Conservation (phyloP, 164 flowering plant genomes). For the Magnolia changhungtana region DNA sequence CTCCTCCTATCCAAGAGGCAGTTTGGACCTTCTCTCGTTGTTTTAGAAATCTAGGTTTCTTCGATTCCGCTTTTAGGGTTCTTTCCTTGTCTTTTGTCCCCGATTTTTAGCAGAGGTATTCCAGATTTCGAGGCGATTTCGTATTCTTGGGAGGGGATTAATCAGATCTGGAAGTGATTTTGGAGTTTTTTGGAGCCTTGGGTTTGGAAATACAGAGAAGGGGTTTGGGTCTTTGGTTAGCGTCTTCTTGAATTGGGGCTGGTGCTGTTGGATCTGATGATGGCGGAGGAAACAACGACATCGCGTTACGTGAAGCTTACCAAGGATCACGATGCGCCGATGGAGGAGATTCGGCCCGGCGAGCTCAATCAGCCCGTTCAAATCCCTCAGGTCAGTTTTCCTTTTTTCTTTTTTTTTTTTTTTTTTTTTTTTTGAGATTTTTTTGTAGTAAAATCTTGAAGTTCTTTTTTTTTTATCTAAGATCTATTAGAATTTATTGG, state of each 20-base stretch:
- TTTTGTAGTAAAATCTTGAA: neutral
- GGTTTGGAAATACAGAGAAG: neutral
- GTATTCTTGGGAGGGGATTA: neutral
- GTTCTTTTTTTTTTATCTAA: no score
- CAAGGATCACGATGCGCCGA: constrained; percentile 47
- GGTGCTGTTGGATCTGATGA: constrained; percentile 30
- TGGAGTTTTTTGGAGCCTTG: neutral
- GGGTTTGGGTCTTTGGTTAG: neutral
- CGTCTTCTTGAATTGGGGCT: neutral
- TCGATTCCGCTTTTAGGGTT: neutral
- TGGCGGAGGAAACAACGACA: constrained; percentile 46
- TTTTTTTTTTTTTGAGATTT: no score
- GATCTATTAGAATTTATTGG: neutral
- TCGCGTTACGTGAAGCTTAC: constrained; percentile 59
- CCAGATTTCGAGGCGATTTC: neutral
- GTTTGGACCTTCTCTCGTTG: neutral
- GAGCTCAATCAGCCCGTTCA: constrained; percentile 75
- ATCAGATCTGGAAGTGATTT: neutral
- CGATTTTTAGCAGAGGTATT: neutral
- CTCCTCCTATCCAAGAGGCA: neutral
- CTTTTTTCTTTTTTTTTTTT: neutral
- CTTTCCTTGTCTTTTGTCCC: neutral
- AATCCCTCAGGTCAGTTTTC: constrained; percentile 52
- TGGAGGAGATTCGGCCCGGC: constrained; percentile 62
- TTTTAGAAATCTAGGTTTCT: neutral